These are phyloP conservation scores for Geotrichum cucujoidarum DNA, from an alignment of 1,139 yeast genomes.

Conservation along the genomic window DNA sequence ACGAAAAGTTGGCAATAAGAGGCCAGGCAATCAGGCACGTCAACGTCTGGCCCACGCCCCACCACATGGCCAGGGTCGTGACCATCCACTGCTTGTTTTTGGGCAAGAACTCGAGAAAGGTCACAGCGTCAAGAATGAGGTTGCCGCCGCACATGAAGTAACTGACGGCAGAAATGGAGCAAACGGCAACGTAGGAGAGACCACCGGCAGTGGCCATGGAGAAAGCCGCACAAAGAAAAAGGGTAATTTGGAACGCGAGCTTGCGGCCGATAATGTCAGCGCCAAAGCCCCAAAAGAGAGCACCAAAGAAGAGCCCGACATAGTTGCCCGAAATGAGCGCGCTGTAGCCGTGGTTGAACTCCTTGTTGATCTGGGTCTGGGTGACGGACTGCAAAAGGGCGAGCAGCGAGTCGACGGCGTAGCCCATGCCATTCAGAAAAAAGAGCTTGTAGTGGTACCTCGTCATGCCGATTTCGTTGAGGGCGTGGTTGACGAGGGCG, in stretches of 20 bases:
- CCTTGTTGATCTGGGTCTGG: constrained; percentile 28
- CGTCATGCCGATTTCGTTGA: constrained; percentile 31
- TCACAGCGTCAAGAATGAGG: constrained; percentile 55
- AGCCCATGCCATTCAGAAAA: constrained; percentile 50
- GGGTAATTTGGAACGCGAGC: constrained; percentile 50
- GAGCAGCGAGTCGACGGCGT: constrained; percentile 57
- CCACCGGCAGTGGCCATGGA: constrained; percentile 53
- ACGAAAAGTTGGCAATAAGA: constrained; percentile 47
- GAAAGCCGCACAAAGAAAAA: constrained; percentile 49
- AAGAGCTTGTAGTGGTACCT: constrained; percentile 30
- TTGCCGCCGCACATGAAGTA: constrained; percentile 49
- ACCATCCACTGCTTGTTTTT: constrained; percentile 49
- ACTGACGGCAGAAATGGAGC: constrained; percentile 43
- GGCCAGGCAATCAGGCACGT: constrained; percentile 54
- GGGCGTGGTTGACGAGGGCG: constrained; percentile 30
- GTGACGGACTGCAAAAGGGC: constrained; percentile 46
- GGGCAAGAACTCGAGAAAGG: constrained; percentile 56
- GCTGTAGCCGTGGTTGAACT: constrained; percentile 26
- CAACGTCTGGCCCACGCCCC: constrained; percentile 61
- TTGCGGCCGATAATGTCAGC: constrained; percentile 46
- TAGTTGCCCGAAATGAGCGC: constrained; percentile 42
- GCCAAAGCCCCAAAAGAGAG: constrained; percentile 52
- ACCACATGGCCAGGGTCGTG: constrained; percentile 53
- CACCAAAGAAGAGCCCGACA: constrained; percentile 52
- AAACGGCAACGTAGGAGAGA: constrained; percentile 43